Conservation (phyloP, 2,329 filamentous ascomycete species). For the Drechslerella dactyloides region DNA sequence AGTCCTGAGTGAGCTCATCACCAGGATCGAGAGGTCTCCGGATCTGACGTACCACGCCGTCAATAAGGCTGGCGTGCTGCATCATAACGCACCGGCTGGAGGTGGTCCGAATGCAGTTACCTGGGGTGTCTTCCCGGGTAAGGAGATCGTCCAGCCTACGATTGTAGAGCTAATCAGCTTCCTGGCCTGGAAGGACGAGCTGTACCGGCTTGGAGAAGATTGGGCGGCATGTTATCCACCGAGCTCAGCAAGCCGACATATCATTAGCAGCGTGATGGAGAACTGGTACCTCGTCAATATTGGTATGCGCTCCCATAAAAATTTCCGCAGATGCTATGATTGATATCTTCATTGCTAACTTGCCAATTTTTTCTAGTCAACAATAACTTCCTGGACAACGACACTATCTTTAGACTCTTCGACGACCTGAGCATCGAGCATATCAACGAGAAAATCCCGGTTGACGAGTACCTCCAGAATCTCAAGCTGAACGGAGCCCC, state of each 20-base stretch:
- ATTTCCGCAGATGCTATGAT: constrained; percentile 14
- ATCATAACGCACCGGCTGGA: constrained; percentile 76
- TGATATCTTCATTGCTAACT: constrained; percentile 52
- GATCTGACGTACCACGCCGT: constrained; percentile 95
- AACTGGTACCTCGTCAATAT: constrained; percentile 96
- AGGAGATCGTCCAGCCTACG: constrained; percentile 99
- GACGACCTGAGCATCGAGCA: constrained; percentile 74
- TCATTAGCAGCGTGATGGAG: constrained; percentile 84
- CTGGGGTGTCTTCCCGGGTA: constrained; percentile 98
- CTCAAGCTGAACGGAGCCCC: constrained; percentile 30
- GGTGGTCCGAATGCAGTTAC: constrained; percentile 97
- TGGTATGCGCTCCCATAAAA: constrained; percentile 64
- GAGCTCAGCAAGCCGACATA: constrained; percentile 74
- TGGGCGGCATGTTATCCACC: constrained; percentile 91
- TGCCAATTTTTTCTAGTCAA: constrained; percentile 69
- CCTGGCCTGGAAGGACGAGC: constrained; percentile 98
- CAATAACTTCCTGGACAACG: constrained; percentile 90
- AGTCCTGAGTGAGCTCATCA: constrained; percentile 76
- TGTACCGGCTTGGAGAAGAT: constrained; percentile 87
- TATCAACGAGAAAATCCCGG: constrained; percentile 62
- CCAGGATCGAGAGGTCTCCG: constrained; percentile 75
- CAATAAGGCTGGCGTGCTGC: constrained; percentile 78
- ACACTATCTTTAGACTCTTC: constrained; percentile 84
- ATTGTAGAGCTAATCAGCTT: constrained; percentile 98
- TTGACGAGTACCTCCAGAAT: constrained; percentile 50